Evolutionary conservation across 805 yeast species (phyloP).

Genomic region (Blastobotrys peoriensis): DNA sequence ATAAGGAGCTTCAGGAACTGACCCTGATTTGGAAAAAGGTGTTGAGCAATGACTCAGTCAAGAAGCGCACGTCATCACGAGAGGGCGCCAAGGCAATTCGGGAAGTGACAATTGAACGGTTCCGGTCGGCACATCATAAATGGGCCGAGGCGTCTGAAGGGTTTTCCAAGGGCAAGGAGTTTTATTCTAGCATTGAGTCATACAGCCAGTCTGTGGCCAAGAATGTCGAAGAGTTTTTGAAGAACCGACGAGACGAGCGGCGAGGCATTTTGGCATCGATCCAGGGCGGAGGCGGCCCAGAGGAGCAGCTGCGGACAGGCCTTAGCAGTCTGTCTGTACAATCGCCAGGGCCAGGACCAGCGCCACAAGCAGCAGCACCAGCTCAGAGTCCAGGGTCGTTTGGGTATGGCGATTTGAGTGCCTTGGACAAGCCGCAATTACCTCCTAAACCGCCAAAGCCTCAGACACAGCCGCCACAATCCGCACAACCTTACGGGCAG

Average conservation of each 20-base stretch:
- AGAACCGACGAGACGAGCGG: conserved; percentile 20
- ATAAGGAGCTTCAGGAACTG: conserved; percentile 41
- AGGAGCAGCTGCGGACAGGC: conserved; percentile 15
- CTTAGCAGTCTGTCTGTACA: conserved; percentile 11
- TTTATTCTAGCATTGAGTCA: conserved; percentile 47
- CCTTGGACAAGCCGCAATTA: background rate
- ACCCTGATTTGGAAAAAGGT: conserved; percentile 43
- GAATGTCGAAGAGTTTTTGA: conserved; percentile 17
- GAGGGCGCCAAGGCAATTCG: conserved; percentile 30
- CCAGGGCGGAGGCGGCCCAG: background rate
- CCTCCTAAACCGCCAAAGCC: conserved; percentile 19
- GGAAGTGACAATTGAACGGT: conserved; percentile 35
- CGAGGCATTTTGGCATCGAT: conserved; percentile 1
- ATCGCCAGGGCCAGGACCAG: too few species aligned
- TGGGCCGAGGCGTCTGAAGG: conserved; percentile 61
- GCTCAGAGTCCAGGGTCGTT: background rate
- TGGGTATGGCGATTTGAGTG: background rate
- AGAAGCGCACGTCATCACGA: conserved; percentile 37
- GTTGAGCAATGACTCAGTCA: conserved; percentile 39
- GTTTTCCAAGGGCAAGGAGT: conserved; percentile 50
- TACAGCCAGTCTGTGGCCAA: conserved; percentile 11
- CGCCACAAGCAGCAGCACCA: background rate
- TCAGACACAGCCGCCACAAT: background rate
- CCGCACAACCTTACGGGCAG: background rate
- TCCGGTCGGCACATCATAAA: conserved; percentile 44